A percentile compares a stretch with the other conserved stretches of the same genome.
Conservation (phyloP, 352 stramenopile species). For the Phytopythium delawarense region DNA sequence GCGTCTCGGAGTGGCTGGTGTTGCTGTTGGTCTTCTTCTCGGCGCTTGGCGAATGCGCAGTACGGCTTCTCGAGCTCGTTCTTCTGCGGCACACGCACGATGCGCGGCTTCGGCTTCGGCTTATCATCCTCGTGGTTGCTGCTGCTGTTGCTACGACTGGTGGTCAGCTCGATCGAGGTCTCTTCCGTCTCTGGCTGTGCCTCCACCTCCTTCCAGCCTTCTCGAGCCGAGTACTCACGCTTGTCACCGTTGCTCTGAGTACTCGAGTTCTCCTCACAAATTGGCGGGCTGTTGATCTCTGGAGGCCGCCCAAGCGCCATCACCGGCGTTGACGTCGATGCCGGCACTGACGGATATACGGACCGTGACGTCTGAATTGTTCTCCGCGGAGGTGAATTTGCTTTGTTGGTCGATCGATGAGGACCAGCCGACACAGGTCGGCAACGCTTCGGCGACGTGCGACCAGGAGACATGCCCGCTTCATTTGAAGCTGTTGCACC, state of each 20-base stretch:
- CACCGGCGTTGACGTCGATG: slow-evolving; percentile 6
- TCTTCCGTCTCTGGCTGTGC: slow-evolving; percentile 16
- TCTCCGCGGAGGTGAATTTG: slow-evolving; percentile 17
- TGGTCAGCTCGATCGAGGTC: neutral
- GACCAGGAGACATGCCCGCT: slow-evolving; percentile 26
- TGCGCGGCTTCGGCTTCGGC: slow-evolving; percentile 16
- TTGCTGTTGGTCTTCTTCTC: slow-evolving; percentile 19
- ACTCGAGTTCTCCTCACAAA: slow-evolving; percentile 3
- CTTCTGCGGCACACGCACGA: slow-evolving; percentile 58
- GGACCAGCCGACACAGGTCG: slow-evolving; percentile 60
- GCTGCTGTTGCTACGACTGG: neutral
- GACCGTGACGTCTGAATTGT: slow-evolving; percentile 60
- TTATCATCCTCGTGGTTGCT: neutral
- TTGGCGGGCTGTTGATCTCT: neutral
- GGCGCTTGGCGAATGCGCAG: slow-evolving; percentile 59
- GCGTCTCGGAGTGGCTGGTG: neutral
- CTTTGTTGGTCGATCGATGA: slow-evolving; percentile 32
- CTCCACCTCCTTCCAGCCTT: slow-evolving; percentile 6
- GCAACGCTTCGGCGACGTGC: slow-evolving; percentile 59
- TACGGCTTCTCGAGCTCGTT: slow-evolving; percentile 68
- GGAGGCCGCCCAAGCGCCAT: neutral
- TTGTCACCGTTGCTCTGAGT: neutral
- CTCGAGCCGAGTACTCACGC: neutral
- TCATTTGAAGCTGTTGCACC: neutral
- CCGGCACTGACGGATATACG: slow-evolving; percentile 27